phyloP scores from a whole-genome alignment of 73 alveolate genomes.

The Diophrys sp. region DNA sequence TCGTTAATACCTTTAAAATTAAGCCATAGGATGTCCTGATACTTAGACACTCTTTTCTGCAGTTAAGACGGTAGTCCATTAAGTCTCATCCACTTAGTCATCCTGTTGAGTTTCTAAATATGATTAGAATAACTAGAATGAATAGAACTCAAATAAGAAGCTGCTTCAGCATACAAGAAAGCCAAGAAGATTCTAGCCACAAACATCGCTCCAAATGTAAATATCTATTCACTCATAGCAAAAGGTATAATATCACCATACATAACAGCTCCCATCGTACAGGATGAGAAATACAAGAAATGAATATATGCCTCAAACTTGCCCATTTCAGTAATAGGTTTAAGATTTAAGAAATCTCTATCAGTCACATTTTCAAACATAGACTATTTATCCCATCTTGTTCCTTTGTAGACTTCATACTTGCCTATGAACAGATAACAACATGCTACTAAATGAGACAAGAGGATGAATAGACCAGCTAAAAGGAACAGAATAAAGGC shows the following conservation, averaged over 20 bases:
- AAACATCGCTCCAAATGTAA: slow-evolving; percentile 39
- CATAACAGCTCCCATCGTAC: slow-evolving; percentile 50
- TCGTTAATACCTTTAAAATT: slow-evolving; percentile 61
- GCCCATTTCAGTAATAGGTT: slow-evolving; percentile 10
- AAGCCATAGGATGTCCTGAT: slow-evolving; percentile 37
- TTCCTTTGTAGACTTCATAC: slow-evolving; percentile 13
- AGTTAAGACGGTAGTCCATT: slow-evolving; percentile 21
- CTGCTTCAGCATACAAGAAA: slow-evolving; percentile 60
- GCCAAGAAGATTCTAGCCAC: slow-evolving; percentile 39
- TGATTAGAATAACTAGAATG: slow-evolving; percentile 46
- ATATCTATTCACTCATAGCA: slow-evolving; percentile 43
- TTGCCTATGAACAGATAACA: slow-evolving; percentile 29
- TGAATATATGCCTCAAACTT: slow-evolving; percentile 32
- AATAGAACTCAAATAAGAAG: slow-evolving; percentile 26
- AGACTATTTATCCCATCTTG: slow-evolving; percentile 41
- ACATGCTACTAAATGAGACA: slow-evolving; percentile 53
- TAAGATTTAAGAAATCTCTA: slow-evolving; percentile 14
- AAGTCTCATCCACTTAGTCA: slow-evolving; percentile 37
- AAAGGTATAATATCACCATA: slow-evolving; percentile 63
- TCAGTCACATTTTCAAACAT: neutral
- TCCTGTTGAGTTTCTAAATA: slow-evolving; percentile 3
- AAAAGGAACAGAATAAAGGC: slow-evolving; percentile 15
- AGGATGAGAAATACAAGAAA: slow-evolving; percentile 29
- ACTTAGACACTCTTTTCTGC: slow-evolving; percentile 33
- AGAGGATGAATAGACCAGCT: slow-evolving; percentile 3